Evolutionary conservation across 257 asterid species (phyloP).

Genomic region (Dorcoceras hygrometricum): DNA sequence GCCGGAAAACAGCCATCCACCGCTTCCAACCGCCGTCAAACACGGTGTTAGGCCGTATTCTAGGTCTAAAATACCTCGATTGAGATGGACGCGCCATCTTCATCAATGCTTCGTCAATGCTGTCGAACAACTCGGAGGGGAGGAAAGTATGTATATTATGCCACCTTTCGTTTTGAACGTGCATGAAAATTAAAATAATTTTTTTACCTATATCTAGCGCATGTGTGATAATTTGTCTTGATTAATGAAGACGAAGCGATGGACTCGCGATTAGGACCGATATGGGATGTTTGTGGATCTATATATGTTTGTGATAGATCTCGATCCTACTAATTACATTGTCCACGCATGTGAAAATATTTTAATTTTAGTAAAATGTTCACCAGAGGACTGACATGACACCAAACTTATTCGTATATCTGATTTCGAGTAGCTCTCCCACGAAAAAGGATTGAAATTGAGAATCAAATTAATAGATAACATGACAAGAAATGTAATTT

Average conservation of each 20-base stretch:
- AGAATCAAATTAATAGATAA: no score
- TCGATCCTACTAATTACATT: no score
- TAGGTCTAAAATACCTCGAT: constrained; percentile 59
- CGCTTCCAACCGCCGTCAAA: background rate
- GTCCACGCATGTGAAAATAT: no score
- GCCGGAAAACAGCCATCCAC: constrained; percentile 13
- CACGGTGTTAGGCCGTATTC: constrained; percentile 50
- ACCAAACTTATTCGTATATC: no score
- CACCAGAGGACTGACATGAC: no score
- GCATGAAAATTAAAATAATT: constrained; percentile 23
- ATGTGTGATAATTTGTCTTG: background rate
- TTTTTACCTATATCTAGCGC: no score
- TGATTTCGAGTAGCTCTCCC: no score
- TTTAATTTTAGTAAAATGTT: no score
- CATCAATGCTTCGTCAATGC: constrained; percentile 63
- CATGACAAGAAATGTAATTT: no score
- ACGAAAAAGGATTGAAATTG: no score
- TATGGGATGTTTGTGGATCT: background rate
- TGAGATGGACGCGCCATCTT: constrained; percentile 69
- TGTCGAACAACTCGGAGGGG: constrained; percentile 70
- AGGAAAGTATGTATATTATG: constrained; percentile 41
- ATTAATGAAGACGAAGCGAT: background rate
- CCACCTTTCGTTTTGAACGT: constrained; percentile 26
- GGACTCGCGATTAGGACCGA: background rate
- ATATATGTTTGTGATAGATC: no score